Evolutionary conservation across 768 basidiomycete genomes (phyloP).

Genomic region (Lactifluus echinatus): DNA sequence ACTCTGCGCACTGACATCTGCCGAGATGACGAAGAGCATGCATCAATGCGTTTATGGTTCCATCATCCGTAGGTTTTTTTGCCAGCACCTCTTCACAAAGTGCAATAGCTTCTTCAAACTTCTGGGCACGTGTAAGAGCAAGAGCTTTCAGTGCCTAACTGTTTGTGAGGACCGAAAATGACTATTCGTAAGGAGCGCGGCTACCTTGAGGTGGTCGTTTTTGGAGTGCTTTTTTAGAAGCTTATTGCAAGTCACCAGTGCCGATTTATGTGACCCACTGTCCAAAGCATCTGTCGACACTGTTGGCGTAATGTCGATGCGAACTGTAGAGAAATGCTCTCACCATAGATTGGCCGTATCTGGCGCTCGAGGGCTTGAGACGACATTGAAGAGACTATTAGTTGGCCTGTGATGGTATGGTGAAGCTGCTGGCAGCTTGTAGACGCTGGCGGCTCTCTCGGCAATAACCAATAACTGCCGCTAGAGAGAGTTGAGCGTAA

Average conservation of each 20-base stretch:
- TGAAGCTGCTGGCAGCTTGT: background rate
- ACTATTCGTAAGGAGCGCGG: background rate
- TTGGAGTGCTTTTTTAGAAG: constrained; percentile 78
- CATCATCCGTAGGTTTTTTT: constrained; percentile 62
- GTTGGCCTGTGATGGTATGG: constrained; percentile 1
- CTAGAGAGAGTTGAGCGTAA: background rate
- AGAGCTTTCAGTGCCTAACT: constrained; percentile 73
- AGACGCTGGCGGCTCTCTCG: constrained; percentile 6
- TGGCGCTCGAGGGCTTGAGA: constrained; percentile 64
- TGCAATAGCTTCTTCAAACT: constrained; percentile 73
- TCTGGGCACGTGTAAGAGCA: constrained; percentile 75
- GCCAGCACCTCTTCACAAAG: constrained; percentile 77
- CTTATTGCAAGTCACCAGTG: constrained; percentile 79
- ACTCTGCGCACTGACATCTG: constrained; percentile 37
- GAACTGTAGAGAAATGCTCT: constrained; percentile 18
- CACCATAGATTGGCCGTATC: constrained; percentile 80
- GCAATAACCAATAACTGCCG: background rate
- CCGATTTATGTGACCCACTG: constrained; percentile 79
- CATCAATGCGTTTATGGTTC: constrained; percentile 71
- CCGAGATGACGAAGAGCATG: constrained; percentile 75
- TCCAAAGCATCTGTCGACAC: constrained; percentile 64
- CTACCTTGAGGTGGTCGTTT: constrained; percentile 62
- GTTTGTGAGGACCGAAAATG: constrained; percentile 8
- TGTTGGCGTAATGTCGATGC: constrained; percentile 10
- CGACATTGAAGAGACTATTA: constrained; percentile 33